phyloP scores from a whole-genome alignment of 2,329 filamentous ascomycete species.

The Orbilia blumenaviensis region DNA sequence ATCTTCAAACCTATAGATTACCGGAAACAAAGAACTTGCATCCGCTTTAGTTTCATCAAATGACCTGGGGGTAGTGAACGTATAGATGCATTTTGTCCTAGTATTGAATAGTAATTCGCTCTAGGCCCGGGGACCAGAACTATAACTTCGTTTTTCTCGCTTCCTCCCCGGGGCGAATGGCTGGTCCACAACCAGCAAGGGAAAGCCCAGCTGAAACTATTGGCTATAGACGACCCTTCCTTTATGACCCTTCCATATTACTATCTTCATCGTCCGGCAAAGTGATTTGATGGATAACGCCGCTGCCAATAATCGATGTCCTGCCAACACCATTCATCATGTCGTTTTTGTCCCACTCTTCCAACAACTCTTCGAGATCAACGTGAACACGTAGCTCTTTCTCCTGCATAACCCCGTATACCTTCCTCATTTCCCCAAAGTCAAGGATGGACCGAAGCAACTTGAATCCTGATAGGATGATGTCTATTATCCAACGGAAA shows the following conservation, averaged over 20 bases:
- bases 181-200: not conserved
- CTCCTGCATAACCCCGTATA: conserved; percentile 69
- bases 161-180: too few relatives aligned
- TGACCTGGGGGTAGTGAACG: conserved; percentile 41
- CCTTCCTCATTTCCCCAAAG: conserved; percentile 65
- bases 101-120: not conserved
- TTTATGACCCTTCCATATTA: conserved; percentile 35
- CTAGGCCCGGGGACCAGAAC: not conserved
- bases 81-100: conserved; percentile 12
- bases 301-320: conserved; percentile 34
- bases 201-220: not conserved
- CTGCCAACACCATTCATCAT: conserved; percentile 43
- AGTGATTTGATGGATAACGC: conserved; percentile 42
- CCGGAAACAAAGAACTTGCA: conserved; percentile 50
- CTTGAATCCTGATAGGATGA: conserved; percentile 69
- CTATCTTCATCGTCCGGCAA: conserved; percentile 45
- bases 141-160: too few relatives aligned
- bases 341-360: conserved; percentile 57
- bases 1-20: conserved; percentile 30
- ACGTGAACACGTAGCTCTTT: conserved; percentile 71
- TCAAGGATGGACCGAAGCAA: conserved; percentile 61
- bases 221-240: not conserved
- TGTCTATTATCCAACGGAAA: conserved; percentile 59
- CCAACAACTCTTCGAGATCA: conserved; percentile 64
- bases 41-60: conserved; percentile 48